Conservation (phyloP, 2,329 filamentous ascomycete genomes). For the Calycina marina region DNA sequence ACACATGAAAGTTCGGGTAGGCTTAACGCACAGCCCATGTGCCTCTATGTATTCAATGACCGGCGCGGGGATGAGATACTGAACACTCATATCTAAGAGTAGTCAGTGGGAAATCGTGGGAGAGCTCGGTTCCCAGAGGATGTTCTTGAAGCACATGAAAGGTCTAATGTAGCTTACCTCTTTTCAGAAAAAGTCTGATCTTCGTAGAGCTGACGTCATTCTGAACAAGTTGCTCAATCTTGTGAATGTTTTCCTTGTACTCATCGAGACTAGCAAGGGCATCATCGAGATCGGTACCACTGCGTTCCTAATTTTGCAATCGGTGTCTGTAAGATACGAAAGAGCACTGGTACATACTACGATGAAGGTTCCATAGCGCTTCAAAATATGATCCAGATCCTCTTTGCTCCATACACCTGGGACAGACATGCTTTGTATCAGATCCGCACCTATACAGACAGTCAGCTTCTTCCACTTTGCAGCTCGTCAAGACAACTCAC, state of each 20-base stretch:
- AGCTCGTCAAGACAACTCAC: neutral
- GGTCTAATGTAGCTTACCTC: too few species aligned
- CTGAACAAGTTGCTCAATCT: conserved; percentile 77
- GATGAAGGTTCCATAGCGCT: conserved; percentile 70
- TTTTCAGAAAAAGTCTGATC: conserved; percentile 65
- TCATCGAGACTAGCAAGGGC: conserved; percentile 62
- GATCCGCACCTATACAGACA: conserved; percentile 44
- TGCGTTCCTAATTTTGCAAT: too few species aligned
- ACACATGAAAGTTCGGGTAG: too few species aligned
- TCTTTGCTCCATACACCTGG: conserved; percentile 60
- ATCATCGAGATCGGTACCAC: conserved; percentile 78
- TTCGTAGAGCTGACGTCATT: conserved; percentile 74
- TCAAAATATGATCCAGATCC: conserved; percentile 79
- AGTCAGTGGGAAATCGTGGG: too few species aligned
- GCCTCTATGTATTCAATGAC: neutral
- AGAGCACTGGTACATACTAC: too few species aligned
- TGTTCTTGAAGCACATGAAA: too few species aligned
- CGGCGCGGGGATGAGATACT: conserved; percentile 39
- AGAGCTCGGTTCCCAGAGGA: too few species aligned
- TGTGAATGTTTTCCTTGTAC: conserved; percentile 58
- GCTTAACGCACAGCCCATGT: too few species aligned
- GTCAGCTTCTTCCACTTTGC: neutral
- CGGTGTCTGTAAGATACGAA: too few species aligned
- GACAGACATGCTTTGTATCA: conserved; percentile 52
- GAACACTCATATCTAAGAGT: conserved; percentile 76